phyloP scores from a whole-genome alignment of 129 eudicot genomes.

The Silybum marianum region DNA sequence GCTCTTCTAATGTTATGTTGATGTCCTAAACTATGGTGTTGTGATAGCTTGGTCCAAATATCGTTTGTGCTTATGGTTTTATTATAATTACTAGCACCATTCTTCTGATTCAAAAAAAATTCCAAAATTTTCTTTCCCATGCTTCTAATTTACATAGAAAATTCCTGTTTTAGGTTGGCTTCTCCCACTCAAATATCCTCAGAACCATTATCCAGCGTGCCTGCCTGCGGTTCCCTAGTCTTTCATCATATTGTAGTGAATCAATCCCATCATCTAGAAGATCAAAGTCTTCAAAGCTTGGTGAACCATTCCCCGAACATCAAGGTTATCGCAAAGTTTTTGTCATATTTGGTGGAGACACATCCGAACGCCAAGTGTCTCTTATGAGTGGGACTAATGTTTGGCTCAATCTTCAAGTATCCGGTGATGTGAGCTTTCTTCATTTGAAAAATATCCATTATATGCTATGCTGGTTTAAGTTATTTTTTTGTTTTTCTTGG shows the following conservation, averaged over 20 bases:
- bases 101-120: neutral
- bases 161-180: conserved; percentile 67
- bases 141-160: conserved; percentile 16
- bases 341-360: conserved; percentile 90
- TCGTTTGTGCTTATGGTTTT: neutral
- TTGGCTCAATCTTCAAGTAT: conserved; percentile 86
- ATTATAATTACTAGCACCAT: neutral
- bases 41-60: neutral
- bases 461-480: neutral
- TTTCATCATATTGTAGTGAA: conserved; percentile 40
- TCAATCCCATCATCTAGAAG: conserved; percentile 42
- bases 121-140: neutral
- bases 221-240: conserved; percentile 71
- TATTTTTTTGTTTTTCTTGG: neutral
- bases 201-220: conserved; percentile 81
- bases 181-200: conserved; percentile 86
- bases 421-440: conserved; percentile 67
- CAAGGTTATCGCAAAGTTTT: conserved; percentile 53
- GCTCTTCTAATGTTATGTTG: neutral
- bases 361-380: conserved; percentile 95
- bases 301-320: conserved; percentile 27
- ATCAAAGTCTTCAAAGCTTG: conserved; percentile 37
- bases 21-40: neutral
- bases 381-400: conserved; percentile 98
- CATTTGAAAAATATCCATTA: neutral